Evolutionary conservation across 352 stramenopile species (phyloP), one percentile per base, ranked within the genome.

Genomic region (Vaucheria bursata): DNA sequence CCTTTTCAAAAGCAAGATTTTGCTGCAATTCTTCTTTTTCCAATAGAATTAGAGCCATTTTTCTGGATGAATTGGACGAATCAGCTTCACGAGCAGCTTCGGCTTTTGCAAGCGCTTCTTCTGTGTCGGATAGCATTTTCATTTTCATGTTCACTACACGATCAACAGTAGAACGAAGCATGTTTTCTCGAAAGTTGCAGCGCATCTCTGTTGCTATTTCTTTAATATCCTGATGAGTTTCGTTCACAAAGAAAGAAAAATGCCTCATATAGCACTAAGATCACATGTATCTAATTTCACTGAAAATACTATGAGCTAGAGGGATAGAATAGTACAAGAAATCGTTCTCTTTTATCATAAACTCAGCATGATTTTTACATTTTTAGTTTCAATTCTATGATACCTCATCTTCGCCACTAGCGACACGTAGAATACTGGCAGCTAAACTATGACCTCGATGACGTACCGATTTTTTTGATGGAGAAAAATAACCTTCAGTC

Each of bases 171-270:
- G 53, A 37, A 2, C 53, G 53, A 31, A 68, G 53, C 2, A 68
- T 34, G 53, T 7, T 2, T 34, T 68, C 53, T 34, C 53, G 2
- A 34, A 68, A 68, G 31, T 68, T 31, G 2, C 31, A 7, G 31
- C 53, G 53, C 8, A 68, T 31, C 53, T 31, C 53, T 34, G 53
- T 34, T 34, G 53, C 53, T 34, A 68, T 7, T 7, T 68, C 53
- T 31, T 68, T 68, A 34, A 68, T 68, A 34, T 68, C 53, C 53
- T 68, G 53, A n/a, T n/a, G n/a, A n/a, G n/a, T n/a, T n/a, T n/a
- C n/a, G n/a, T n/a, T n/a, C n/a, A n/a, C n/a, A n/a, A n/a, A n/a
- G n/a, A n/a, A n/a, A n/a, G n/a, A n/a, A n/a, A n/a, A n/a, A n/a
- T n/a, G n/a, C n/a, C n/a, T n/a, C n/a, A n/a, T n/a, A n/a, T n/a